Base-by-base conservation (phyloP, 2,329 filamentous ascomycete species). In the Claviceps sp. region DNA sequence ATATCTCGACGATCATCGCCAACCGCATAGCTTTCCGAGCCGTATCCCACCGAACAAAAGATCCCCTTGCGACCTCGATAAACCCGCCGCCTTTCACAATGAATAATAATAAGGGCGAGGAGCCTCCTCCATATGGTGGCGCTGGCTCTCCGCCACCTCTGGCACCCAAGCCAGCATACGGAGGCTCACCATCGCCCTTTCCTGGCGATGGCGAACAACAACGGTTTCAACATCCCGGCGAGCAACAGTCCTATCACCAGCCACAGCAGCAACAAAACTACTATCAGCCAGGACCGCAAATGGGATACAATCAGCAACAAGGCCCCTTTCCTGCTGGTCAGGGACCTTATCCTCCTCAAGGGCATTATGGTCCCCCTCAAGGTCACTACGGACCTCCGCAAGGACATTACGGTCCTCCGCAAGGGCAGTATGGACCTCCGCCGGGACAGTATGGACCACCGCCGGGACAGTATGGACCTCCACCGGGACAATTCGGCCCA, bases 121-220 rank as follows among this genome's bases (percentile, higher is more conserved):
- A 72, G 37, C 76, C 76, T 50, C 75, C 75, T 26, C 70, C 73
- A 44, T 77, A 78, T 62, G 65, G 64, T 55, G 64, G 49, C 44
- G 43, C 49, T 20, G 37, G 61, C 50, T 61, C 63, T 23, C 65
- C 66, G 38, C 61, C 66, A 37, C 52, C 53, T 13, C 29, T 52
- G 52, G 59, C 64, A 45, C 66, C 74, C 37, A 71, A 72, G 56
- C 65, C 68, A 14, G 66, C 74, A 1, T 76, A 77, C 58, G 63
- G 68, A 47, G 67, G 70, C 20, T 46, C 50, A 46, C n/a, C 45
- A n/a, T 22, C 47, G 16, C 34, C 47, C 1, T 50, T 47, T 38
- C 39, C 47, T 16, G 51, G 47, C 14, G 40, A 58, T 17, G 51
- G 47, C 2, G 40, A 58, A 44, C 52, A 59, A n/a, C 56, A 50